Base-by-base conservation (phyloP, 2,329 filamentous ascomycete species). In the Rhynchosporium graminicola region DNA sequence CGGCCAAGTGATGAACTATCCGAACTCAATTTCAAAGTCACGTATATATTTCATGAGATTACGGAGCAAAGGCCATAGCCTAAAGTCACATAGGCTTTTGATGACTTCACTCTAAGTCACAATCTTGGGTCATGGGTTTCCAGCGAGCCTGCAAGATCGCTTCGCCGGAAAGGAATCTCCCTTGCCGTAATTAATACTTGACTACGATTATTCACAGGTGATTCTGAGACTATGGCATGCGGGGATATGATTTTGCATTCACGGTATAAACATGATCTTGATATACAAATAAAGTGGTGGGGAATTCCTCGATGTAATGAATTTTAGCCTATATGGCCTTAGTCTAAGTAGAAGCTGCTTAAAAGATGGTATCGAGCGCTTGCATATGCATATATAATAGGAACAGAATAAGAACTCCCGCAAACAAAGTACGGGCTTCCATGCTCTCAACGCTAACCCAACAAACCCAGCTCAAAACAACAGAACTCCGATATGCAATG, bases 351-450 rank as follows among this genome's bases (percentile, higher is more conserved):
- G 43, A 36, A 42, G 51, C n/a, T 42, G 20, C 36, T 12, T 58
- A 20, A 29, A 58, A 50, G 50, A 38, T 58, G 56, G 56, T 58
- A 58, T 58, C 56, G 56, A 42, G 56, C 43, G 45, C 48, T 48
- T 50, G 45, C 45, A 36, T 57, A 40, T 40, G 45, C 56, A 28
- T 58, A 40, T 40, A 45, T 45, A 48, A 40, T 40, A 10, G 31
- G n/a, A 50, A 28, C 33, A 42, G 26, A 48, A 12, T 40, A 28
- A 20, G 28, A 38, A 57, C 54, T 57, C 54, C 54, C 15, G 26
- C 54, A 45, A 15, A 46, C 6, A 36, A 28, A 46, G 15, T 26
- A 46, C 40, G 20, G 13, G 45, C 54, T 36, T 57, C 54, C 12
- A 10, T 38, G 8, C 36, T 12, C 15, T 3, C 40, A 20, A 3